These are phyloP conservation scores for Arxiozyma telluris DNA, from an alignment of 1,139 yeast species.

Conservation along the genomic window DNA sequence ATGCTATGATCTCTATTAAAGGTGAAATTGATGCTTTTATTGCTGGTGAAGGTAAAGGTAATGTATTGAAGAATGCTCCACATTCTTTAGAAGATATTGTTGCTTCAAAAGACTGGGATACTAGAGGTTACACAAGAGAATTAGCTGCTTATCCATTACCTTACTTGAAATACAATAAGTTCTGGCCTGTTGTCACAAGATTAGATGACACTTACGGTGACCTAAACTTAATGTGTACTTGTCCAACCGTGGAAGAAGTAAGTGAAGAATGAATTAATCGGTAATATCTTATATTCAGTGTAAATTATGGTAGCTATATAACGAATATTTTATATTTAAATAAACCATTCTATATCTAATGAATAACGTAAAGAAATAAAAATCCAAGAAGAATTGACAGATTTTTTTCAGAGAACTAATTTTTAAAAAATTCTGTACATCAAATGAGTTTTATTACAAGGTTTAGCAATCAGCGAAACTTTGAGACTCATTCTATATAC, in stretches of 20 bases:
- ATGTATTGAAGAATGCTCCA: conserved; percentile 81
- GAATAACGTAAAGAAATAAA: neutral
- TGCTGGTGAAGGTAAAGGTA: conserved; percentile 56
- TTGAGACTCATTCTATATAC: neutral
- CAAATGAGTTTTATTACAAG: neutral
- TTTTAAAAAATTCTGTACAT: neutral
- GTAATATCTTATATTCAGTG: neutral
- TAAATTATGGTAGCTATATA: neutral
- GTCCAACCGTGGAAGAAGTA: conserved; percentile 67
- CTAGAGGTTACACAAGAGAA: conserved; percentile 84
- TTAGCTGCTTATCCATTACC: conserved; percentile 89
- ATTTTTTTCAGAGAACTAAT: neutral
- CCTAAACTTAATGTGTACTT: conserved; percentile 83
- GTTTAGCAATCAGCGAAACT: neutral
- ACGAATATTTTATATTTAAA: conserved; percentile 2
- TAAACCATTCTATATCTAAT: neutral
- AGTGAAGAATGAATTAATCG: neutral
- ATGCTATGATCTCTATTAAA: conserved; percentile 76
- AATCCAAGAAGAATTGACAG: neutral
- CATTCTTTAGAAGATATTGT: conserved; percentile 79
- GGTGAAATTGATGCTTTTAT: conserved; percentile 73
- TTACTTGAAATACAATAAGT: conserved; percentile 61
- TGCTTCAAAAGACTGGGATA: conserved; percentile 57
- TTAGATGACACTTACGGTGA: conserved; percentile 94
- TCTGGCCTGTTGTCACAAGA: conserved; percentile 93